Conservation (phyloP, 148 eudicot species). For the Chenopodium suecicum region DNA sequence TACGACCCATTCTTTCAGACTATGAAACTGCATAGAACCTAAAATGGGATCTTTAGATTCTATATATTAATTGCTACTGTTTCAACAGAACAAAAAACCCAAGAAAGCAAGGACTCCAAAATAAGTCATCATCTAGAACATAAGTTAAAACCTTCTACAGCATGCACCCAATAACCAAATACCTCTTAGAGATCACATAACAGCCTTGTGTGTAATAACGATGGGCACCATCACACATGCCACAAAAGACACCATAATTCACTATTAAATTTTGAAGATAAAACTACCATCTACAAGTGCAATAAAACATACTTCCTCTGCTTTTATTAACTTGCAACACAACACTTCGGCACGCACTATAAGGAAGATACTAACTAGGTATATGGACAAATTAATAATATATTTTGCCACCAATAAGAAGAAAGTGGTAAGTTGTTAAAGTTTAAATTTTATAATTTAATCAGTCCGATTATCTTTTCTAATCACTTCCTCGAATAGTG, state of each 20-base stretch:
- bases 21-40: neutral
- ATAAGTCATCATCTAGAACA: neutral
- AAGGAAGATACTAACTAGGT: too few relatives aligned
- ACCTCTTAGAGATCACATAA: neutral
- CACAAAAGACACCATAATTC: neutral
- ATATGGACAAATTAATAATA: too few relatives aligned
- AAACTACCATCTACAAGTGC: neutral
- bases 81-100: neutral
- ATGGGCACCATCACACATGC: neutral
- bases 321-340: too few relatives aligned
- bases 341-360: too few relatives aligned
- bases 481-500: too few relatives aligned
- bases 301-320: neutral
- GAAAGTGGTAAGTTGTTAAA: too few relatives aligned
- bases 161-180: neutral
- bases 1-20: neutral
- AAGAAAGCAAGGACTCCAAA: neutral
- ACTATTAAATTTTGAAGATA: neutral
- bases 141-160: neutral
- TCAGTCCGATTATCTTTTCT: too few relatives aligned
- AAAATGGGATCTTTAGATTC: neutral
- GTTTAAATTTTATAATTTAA: too few relatives aligned
- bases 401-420: too few relatives aligned
- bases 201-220: neutral
- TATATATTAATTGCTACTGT: neutral